phyloP scores from a whole-genome alignment of 169 alveolate species.

The Eimeria brunetti region DNA sequence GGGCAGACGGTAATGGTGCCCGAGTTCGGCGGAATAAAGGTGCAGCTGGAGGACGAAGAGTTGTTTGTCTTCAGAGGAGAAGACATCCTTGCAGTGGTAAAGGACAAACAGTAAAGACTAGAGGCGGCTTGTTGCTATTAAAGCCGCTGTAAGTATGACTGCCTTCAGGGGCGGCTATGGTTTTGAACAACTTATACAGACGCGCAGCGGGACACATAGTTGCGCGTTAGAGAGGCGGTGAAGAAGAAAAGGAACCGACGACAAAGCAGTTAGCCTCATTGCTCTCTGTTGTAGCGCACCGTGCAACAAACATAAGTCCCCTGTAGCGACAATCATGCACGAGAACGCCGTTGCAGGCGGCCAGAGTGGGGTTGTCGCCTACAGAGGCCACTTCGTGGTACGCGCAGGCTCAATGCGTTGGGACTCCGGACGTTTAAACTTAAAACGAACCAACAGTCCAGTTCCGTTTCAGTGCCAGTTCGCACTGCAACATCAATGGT shows the following conservation, averaged over 20 bases:
- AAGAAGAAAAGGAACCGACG: background rate
- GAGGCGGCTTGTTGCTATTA: background rate
- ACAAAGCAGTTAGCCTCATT: background rate
- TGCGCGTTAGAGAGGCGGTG: background rate
- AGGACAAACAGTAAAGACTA: conserved; percentile 13
- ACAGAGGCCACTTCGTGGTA: background rate
- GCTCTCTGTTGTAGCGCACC: background rate
- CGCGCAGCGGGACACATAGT: background rate
- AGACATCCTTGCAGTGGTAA: conserved; percentile 89
- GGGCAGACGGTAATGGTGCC: conserved; percentile 93
- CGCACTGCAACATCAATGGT: conserved; percentile 3
- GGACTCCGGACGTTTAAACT: background rate
- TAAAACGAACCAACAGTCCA: conserved; percentile 3
- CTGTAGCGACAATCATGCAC: background rate
- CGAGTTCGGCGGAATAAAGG: conserved; percentile 92
- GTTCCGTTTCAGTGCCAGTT: conserved; percentile 13
- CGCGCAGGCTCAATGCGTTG: background rate
- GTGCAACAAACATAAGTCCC: background rate
- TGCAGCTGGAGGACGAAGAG: conserved; percentile 91
- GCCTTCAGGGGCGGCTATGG: background rate
- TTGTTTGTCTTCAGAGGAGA: conserved; percentile 89
- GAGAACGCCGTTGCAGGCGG: background rate
- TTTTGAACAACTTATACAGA: background rate
- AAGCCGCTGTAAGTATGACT: background rate
- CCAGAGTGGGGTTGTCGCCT: background rate